These are phyloP conservation scores for Pythium sp. DNA, from an alignment of 352 stramenopile genomes.

Conservation along the genomic window DNA sequence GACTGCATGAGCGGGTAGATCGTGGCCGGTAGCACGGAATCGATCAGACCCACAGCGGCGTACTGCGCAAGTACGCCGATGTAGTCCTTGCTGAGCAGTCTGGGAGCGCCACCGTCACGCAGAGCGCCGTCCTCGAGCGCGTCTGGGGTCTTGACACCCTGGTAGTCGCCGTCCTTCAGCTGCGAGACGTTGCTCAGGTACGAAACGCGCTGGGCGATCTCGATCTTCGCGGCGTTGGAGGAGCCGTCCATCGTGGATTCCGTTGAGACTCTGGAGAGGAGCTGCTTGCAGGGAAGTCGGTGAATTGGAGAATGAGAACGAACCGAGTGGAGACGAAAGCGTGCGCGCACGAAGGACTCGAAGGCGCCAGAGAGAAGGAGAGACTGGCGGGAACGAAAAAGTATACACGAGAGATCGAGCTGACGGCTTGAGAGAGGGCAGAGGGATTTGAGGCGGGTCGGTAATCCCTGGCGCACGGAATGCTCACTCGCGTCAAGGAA, in stretches of 20 bases:
- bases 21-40: background rate
- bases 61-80: background rate
- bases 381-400: background rate
- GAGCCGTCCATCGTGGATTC: background rate
- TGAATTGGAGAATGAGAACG: background rate
- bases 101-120: background rate
- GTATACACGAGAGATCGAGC: background rate
- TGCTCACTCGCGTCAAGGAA: background rate
- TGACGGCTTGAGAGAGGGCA: background rate
- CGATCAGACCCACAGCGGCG: background rate
- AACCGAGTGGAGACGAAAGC: background rate
- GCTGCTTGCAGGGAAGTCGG: background rate
- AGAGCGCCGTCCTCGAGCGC: background rate
- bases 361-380: too few relatives aligned
- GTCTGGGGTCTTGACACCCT: background rate
- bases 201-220: background rate
- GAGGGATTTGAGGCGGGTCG: background rate
- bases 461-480: background rate
- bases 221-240: background rate
- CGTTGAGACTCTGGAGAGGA: background rate
- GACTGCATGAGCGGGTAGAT: conserved; percentile 1
- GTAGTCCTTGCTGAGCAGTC: background rate
- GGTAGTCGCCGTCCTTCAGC: background rate
- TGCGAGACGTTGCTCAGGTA: background rate
- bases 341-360: background rate